Conservation (phyloP, 202 grass and related monocot species). For the Zizania palustris region DNA sequence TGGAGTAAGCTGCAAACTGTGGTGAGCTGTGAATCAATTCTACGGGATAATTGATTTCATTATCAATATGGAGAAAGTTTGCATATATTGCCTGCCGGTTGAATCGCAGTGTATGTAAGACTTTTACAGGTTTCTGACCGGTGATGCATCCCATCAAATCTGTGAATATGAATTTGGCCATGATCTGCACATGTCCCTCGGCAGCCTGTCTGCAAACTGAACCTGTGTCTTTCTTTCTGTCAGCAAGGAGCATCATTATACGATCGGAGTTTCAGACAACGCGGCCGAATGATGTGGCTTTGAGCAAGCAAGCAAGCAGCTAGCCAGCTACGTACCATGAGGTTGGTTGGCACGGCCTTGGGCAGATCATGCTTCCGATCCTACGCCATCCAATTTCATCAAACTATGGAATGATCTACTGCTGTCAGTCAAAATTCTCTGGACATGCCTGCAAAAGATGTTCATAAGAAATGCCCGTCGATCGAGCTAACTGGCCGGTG, state of each 20-base stretch:
- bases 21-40: no score
- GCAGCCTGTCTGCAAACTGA: neutral
- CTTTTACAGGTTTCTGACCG: slow-evolving; percentile 8
- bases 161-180: neutral
- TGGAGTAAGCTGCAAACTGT: no score
- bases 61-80: no score
- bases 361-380: neutral
- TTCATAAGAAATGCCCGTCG: no score
- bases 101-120: neutral
- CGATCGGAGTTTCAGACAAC: neutral
- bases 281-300: neutral
- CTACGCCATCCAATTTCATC: neutral
- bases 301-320: neutral
- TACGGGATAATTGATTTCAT: no score
- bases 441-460: no score
- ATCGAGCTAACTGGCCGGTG: no score
- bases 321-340: neutral
- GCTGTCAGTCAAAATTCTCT: no score
- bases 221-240: neutral
- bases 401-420: neutral
- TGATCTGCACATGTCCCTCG: slow-evolving; percentile 24
- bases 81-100: no score
- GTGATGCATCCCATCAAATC: slow-evolving; percentile 25
- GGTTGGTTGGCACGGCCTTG: neutral
- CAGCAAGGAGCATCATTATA: neutral